Evolutionary conservation across 768 basidiomycete genomes (phyloP).

Genomic region (Phylloporus scabripes): DNA sequence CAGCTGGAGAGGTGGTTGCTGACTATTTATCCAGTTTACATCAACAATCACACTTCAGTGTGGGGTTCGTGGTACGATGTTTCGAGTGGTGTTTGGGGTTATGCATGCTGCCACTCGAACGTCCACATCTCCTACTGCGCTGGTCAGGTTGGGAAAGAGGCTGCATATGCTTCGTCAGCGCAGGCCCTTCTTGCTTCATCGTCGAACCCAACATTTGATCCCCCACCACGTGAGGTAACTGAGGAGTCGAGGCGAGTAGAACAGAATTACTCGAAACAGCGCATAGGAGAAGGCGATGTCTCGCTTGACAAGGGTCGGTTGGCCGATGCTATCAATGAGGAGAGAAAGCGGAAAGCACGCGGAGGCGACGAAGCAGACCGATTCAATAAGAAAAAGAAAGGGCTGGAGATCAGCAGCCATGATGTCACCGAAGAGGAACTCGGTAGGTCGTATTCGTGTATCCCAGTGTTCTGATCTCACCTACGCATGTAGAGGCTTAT

Average conservation of each 20-base stretch:
- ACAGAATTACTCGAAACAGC: conserved; percentile 71
- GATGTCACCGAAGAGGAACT: conserved; percentile 90
- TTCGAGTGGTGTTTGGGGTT: conserved; percentile 78
- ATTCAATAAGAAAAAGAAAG: conserved; percentile 57
- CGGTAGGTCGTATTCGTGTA: conserved; percentile 41
- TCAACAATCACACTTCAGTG: conserved; percentile 92
- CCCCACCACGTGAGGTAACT: conserved; percentile 28
- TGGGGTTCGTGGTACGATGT: conserved; percentile 96
- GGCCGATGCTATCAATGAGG: conserved; percentile 66
- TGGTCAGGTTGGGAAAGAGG: conserved; percentile 77
- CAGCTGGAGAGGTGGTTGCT: background rate
- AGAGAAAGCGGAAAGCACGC: conserved; percentile 69
- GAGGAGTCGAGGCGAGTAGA: conserved; percentile 41
- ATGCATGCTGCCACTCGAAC: conserved; percentile 87
- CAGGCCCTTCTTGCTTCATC: conserved; percentile 54
- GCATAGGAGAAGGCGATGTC: conserved; percentile 79
- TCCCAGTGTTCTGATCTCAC: conserved; percentile 4
- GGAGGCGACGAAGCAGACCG: conserved; percentile 51
- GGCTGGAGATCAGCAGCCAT: conserved; percentile 45
- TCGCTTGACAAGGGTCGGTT: conserved; percentile 66
- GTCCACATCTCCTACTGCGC: conserved; percentile 89
- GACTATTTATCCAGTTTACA: conserved; percentile 49
- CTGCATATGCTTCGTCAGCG: conserved; percentile 69
- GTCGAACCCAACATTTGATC: conserved; percentile 24
- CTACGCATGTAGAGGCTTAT: conserved; percentile 70